Conservation (phyloP, 1,284 basidiomycete genomes). For the Boletus mariae region DNA sequence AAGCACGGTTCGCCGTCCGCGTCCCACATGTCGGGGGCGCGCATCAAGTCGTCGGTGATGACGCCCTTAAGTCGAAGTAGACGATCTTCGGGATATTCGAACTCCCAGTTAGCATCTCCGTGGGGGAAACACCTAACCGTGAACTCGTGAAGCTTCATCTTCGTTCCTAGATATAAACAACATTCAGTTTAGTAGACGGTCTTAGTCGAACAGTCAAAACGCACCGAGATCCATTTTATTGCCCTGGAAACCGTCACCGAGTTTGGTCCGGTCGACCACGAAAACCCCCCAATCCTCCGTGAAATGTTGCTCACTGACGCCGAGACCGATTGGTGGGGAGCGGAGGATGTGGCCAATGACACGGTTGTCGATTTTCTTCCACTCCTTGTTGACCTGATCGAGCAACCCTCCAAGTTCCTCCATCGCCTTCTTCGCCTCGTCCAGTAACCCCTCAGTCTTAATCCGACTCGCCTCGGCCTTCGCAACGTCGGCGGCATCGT, state of each 20-base stretch:
- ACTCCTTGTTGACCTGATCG: not conserved
- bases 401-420: slow-evolving; percentile 25
- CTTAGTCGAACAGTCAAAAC: slow-evolving; percentile 15
- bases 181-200: slow-evolving; percentile 3
- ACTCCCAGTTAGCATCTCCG: slow-evolving; percentile 16
- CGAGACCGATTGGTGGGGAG: slow-evolving; percentile 23
- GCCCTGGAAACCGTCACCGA: slow-evolving; percentile 26
- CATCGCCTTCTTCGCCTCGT: slow-evolving; percentile 12
- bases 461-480: slow-evolving; percentile 13
- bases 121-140: slow-evolving; percentile 26
- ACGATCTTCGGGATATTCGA: slow-evolving; percentile 27
- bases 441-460: slow-evolving; percentile 16
- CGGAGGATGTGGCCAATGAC: no score
- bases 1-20: slow-evolving; percentile 25
- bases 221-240: slow-evolving; percentile 19
- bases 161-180: slow-evolving; percentile 29
- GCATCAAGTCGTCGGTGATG: slow-evolving; percentile 30
- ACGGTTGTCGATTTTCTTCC: no score
- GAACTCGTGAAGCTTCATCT: slow-evolving; percentile 23
- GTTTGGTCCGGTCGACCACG: slow-evolving; percentile 31
- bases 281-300: slow-evolving; percentile 37
- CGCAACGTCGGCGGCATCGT: slow-evolving; percentile 14
- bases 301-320: slow-evolving; percentile 22
- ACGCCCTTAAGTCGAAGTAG: slow-evolving; percentile 30
- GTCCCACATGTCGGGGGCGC: slow-evolving; percentile 28